Conservation (phyloP, 1,284 basidiomycete species). For the Anthracocystis setariae region DNA sequence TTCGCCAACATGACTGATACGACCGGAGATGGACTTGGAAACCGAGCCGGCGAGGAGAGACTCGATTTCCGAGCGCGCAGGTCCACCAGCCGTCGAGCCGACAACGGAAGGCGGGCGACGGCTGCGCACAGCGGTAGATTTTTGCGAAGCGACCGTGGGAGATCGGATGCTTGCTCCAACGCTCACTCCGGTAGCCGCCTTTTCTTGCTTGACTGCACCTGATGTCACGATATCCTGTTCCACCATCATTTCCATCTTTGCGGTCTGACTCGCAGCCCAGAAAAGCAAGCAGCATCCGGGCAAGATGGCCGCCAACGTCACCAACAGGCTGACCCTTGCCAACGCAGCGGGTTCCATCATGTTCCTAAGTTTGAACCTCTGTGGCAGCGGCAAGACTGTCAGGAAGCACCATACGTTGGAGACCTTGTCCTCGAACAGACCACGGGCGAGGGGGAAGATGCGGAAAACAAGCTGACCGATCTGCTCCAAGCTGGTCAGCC, state of each 20-base stretch:
- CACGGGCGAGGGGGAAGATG: constrained; percentile 88
- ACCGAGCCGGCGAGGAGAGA: constrained; percentile 53
- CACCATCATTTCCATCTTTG: constrained; percentile 60
- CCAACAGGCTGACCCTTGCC: constrained; percentile 66
- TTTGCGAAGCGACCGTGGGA: constrained; percentile 10
- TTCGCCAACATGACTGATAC: constrained; percentile 16
- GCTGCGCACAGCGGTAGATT: constrained; percentile 20
- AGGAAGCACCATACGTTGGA: constrained; percentile 84
- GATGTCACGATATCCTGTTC: constrained; percentile 27
- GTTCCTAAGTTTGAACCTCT: constrained; percentile 53
- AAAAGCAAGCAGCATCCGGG: constrained; percentile 60
- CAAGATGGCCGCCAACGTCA: constrained; percentile 67
- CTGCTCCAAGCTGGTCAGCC: constrained; percentile 74
- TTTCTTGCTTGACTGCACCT: not conserved
- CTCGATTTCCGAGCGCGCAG: constrained; percentile 41
- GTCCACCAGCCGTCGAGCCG: constrained; percentile 28
- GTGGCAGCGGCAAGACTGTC: constrained; percentile 57
- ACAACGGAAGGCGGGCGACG: constrained; percentile 45
- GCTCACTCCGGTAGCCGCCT: not conserved
- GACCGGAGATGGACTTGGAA: constrained; percentile 25
- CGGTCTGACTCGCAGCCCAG: constrained; percentile 56
- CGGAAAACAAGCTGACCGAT: constrained; percentile 76
- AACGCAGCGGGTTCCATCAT: constrained; percentile 48
- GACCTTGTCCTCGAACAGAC: constrained; percentile 95
- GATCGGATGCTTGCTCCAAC: constrained; percentile 18